Conservation (phyloP, 306 rosid species). For the Hylodesmum podocarpum region DNA sequence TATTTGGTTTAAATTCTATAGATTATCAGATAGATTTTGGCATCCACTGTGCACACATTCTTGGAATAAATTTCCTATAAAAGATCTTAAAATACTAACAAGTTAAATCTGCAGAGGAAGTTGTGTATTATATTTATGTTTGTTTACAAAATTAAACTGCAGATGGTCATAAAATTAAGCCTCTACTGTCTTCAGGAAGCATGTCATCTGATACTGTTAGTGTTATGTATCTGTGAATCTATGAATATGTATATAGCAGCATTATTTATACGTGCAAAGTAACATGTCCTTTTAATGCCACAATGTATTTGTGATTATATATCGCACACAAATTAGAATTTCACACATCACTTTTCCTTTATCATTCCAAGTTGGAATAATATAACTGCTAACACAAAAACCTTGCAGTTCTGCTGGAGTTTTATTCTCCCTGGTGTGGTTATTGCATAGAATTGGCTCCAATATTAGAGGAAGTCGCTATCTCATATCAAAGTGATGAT, state of each 20-base stretch:
- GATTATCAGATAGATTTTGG: not conserved
- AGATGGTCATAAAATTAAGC: not conserved
- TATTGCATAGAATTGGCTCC: constrained; percentile 90
- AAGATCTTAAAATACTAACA: not conserved
- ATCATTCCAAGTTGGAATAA: not conserved
- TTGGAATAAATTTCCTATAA: not conserved
- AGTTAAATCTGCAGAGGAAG: not conserved
- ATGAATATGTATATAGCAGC: not conserved
- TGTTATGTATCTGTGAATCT: too few species aligned
- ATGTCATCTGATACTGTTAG: not conserved
- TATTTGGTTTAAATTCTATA: not conserved
- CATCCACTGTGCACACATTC: not conserved
- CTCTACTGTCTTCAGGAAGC: not conserved
- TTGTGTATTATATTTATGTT: not conserved
- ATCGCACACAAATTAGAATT: not conserved
- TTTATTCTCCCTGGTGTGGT: constrained; percentile 98
- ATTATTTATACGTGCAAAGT: not conserved
- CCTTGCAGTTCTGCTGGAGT: constrained; percentile 77
- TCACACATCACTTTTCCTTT: not conserved
- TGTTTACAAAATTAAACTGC: not conserved
- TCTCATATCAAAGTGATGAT: constrained; percentile 63
- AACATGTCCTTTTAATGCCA: not conserved
- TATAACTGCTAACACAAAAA: constrained; percentile 11
- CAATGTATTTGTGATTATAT: not conserved
- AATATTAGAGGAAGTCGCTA: constrained; percentile 82